Evolutionary conservation across 257 asterid species (phyloP).

Genomic region (Oldenlandia corymbosa): DNA sequence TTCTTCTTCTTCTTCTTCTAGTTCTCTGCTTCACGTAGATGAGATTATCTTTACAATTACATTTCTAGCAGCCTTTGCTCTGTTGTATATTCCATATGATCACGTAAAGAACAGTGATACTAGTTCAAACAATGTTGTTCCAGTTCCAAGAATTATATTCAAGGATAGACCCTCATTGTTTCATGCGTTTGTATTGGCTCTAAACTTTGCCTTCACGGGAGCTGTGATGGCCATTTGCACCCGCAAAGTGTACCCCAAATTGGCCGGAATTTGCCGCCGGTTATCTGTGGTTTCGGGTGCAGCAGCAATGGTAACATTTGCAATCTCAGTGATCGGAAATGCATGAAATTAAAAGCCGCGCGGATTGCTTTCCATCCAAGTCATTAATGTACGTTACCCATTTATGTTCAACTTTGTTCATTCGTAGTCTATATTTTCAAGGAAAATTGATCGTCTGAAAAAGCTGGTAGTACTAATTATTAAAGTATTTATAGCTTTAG

Average conservation of each 20-base stretch:
- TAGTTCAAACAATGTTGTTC: not conserved
- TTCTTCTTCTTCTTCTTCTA: no score
- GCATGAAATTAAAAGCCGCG: not conserved
- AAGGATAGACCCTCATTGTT: not conserved
- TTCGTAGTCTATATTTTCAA: no score
- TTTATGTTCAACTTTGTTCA: no score
- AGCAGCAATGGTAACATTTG: not conserved
- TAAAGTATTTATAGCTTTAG: no score
- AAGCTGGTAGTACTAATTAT: no score
- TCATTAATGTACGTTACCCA: no score
- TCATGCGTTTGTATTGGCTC: not conserved
- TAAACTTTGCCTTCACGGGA: conserved; percentile 2
- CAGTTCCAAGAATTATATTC: not conserved
- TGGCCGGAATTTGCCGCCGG: not conserved
- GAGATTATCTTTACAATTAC: not conserved
- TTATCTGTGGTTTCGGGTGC: not conserved
- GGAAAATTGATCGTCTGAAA: no score
- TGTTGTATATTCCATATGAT: not conserved
- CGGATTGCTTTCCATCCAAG: no score
- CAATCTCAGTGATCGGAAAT: not conserved
- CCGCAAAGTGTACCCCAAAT: not conserved
- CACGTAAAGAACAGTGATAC: no score
- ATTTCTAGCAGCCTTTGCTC: conserved; percentile 2
- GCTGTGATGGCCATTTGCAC: not conserved
- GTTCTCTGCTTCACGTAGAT: not conserved